Evolutionary conservation across 2,329 filamentous ascomycete species (phyloP).

Genomic region (Rhytidhysteron rufulum): DNA sequence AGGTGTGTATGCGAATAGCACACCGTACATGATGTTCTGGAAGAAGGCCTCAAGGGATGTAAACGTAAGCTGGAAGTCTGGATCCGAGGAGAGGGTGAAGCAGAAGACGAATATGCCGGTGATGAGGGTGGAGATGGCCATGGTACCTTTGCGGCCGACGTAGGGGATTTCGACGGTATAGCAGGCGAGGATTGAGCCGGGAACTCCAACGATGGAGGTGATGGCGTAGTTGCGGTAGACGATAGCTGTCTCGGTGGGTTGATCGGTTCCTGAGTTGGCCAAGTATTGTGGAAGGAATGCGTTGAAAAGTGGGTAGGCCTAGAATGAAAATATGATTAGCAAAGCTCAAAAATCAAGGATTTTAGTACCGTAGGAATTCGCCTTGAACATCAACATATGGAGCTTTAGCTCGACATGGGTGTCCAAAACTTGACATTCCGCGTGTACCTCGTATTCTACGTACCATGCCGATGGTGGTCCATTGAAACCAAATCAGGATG

Average conservation of each 20-base stretch:
- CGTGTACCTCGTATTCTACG: too few relatives aligned
- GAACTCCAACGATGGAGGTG: slow-evolving; percentile 71
- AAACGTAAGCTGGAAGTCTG: slow-evolving; percentile 59
- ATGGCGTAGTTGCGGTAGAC: slow-evolving; percentile 81
- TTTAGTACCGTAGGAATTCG: too few relatives aligned
- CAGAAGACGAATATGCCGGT: slow-evolving; percentile 67
- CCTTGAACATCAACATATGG: too few relatives aligned
- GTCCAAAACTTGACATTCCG: too few relatives aligned
- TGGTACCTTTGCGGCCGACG: slow-evolving; percentile 66
- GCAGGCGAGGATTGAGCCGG: slow-evolving; percentile 70
- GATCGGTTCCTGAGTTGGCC: slow-evolving; percentile 45
- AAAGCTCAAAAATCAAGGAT: too few relatives aligned
- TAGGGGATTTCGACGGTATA: slow-evolving; percentile 70
- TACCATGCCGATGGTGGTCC: slow-evolving; percentile 81
- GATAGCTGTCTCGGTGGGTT: slow-evolving; percentile 23
- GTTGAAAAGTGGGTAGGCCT: slow-evolving; percentile 85
- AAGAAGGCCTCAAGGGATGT: slow-evolving; percentile 67
- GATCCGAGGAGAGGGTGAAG: slow-evolving; percentile 57
- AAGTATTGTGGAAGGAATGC: slow-evolving; percentile 87
- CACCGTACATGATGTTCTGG: slow-evolving; percentile 59
- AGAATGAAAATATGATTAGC: too few relatives aligned
- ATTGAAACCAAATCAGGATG: slow-evolving; percentile 67
- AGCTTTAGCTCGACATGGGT: too few relatives aligned
- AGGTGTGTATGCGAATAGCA: slow-evolving; percentile 72
- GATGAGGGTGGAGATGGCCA: slow-evolving; percentile 63